phyloP scores from a whole-genome alignment of 164 flowering plant genomes.

The Macadamia tetraphylla region DNA sequence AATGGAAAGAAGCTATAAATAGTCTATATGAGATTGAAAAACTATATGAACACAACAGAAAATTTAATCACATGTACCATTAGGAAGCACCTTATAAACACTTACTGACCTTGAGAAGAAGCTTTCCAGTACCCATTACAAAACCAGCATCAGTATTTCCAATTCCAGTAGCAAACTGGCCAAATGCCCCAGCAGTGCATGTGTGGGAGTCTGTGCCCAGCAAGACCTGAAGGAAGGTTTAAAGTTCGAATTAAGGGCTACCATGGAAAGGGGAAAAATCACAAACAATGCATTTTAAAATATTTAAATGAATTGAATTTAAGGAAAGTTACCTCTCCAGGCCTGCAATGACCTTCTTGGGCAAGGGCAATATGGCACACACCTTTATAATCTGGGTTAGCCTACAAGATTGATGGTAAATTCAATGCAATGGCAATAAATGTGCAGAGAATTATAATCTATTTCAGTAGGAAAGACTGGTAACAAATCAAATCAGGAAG shows the following conservation, averaged over 20 bases:
- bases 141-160: conserved; percentile 99
- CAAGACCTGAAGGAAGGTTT: conserved; percentile 51
- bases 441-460: too few species aligned
- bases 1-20: too few species aligned
- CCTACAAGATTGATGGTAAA: conserved; percentile 41
- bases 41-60: not conserved
- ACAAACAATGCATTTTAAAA: not conserved
- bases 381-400: conserved; percentile 97
- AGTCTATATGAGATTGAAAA: too few species aligned
- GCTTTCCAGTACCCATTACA: conserved; percentile 87
- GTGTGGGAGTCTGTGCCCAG: conserved; percentile 99
- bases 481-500: not conserved
- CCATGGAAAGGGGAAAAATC: not conserved
- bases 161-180: conserved; percentile 97
- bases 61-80: not conserved
- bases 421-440: not conserved
- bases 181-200: conserved; percentile 99
- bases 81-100: not conserved
- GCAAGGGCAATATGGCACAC: conserved; percentile 98
- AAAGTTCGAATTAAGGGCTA: not conserved
- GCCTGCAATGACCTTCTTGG: conserved; percentile 99
- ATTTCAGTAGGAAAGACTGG: not conserved
- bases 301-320: not conserved
- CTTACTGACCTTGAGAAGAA: conserved; percentile 69
- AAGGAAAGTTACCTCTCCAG: conserved; percentile 73